A percentile compares a stretch with the other conserved stretches of the same genome.
phyloP scores from a whole-genome alignment of 495 filamentous ascomycete genomes.

The Coniosporium apollinis region DNA sequence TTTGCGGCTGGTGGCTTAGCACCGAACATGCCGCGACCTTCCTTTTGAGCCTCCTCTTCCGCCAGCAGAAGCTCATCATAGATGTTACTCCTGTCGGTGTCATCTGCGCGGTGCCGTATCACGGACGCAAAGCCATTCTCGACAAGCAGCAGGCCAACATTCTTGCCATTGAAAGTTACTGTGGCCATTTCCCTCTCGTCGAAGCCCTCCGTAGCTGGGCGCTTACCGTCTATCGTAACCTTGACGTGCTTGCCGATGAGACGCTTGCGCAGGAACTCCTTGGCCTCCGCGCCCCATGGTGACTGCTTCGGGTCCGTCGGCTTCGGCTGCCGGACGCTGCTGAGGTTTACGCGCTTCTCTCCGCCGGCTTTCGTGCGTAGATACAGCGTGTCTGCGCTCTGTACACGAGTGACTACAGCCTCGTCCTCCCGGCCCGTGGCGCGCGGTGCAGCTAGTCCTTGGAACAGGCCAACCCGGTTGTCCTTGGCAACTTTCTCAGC shows the following conservation, averaged over 20 bases:
- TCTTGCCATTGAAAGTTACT: constrained; percentile 65
- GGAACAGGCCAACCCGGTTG: constrained; percentile 56
- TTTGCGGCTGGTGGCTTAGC: constrained; percentile 64
- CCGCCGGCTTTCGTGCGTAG: constrained; percentile 63
- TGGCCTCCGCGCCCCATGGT: constrained; percentile 80
- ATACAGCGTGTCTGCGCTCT: constrained; percentile 79
- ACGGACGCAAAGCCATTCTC: constrained; percentile 87
- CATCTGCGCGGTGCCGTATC: constrained; percentile 82
- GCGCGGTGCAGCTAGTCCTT: constrained; percentile 50
- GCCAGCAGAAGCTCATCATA: constrained; percentile 86
- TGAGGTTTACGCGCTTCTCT: constrained; percentile 82
- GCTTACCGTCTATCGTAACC: constrained; percentile 75
- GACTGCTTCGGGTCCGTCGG: constrained; percentile 63
- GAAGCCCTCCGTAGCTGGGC: constrained; percentile 75
- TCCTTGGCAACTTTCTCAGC: constrained; percentile 77
- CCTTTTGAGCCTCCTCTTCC: constrained; percentile 70
- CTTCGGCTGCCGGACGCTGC: constrained; percentile 84
- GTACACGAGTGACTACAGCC: constrained; percentile 65
- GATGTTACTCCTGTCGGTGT: constrained; percentile 77
- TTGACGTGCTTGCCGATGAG: constrained; percentile 91
- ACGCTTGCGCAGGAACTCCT: constrained; percentile 87
- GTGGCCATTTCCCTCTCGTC: constrained; percentile 92
- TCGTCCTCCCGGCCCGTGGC: constrained; percentile 44
- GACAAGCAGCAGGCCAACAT: constrained; percentile 68
- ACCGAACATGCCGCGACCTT: constrained; percentile 87